Evolutionary conservation across 192 early-diverging fungal species (phyloP), one percentile per base, ranked within the genome.

Genomic region (Backusella mclennaniae): DNA sequence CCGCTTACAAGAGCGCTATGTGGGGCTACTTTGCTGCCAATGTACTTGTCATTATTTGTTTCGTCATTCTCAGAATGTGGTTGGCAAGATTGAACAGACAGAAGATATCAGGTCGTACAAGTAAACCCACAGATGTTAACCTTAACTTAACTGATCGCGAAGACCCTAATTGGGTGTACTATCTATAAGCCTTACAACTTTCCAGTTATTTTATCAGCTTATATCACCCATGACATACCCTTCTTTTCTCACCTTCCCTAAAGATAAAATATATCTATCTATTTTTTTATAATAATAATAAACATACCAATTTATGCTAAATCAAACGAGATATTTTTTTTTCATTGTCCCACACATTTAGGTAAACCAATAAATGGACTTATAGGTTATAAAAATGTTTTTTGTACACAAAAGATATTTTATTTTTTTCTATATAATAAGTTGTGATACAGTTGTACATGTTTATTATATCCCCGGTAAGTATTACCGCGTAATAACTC

Each of bases 1-100:
- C 75, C 53, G 4, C 19, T 21, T 76, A 76, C 26, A 52, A 70
- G 4, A 53, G 75, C 11, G 75, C 67, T 63, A 46, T 66, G 35
- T 33, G 52, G 33, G 75, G 75, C 1, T 33, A 15, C 71, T 53
- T 69, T 17, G 68, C 21, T 21, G 19, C 68, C 3, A 76, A 70
- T 76, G 4, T 29, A 63, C 1, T 76, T 36, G 8, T 52, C 11
- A 76, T 76, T 17, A 23, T 71, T 44, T 71, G 69, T 33, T 29
- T 71, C 23, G 0, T 71, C 1, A 1, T 41, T 14, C 41, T 71
- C 23, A 36, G 69, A 44, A 12, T 71, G 1, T 26, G 36, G n/a
- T n/a, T 67, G 17, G 0, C 4, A 1, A 19, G 15, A 44, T 21
- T 42, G 8, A 71, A 71, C 42, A 71, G 49, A 14, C 4, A 71